A percentile compares a stretch with the other conserved stretches of the same genome.
Evolutionary conservation across 1,284 basidiomycete species (phyloP).

Genomic region (Agaricales sp.): DNA sequence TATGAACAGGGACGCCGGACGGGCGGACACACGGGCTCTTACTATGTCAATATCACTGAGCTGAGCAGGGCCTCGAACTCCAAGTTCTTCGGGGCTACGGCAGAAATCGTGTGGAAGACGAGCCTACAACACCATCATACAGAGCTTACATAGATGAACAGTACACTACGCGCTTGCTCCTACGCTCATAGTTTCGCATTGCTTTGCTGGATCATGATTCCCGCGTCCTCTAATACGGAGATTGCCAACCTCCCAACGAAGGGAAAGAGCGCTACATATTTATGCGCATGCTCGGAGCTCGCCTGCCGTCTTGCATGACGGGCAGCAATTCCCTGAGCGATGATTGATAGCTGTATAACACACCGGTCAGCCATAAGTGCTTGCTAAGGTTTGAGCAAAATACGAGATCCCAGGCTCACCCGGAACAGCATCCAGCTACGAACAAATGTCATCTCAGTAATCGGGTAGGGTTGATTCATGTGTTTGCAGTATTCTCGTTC

Average conservation of each 20-base stretch:
- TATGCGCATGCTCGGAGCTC: constrained; percentile 65
- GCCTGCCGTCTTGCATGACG: constrained; percentile 80
- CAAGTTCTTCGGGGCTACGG: too few species aligned
- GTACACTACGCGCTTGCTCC: too few species aligned
- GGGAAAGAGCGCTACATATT: constrained; percentile 49
- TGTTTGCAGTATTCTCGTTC: constrained; percentile 68
- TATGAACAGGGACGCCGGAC: too few species aligned
- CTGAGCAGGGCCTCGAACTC: too few species aligned
- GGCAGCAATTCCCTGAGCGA: constrained; percentile 90
- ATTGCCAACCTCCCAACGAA: constrained; percentile 35
- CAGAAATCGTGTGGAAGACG: too few species aligned
- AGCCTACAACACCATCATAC: too few species aligned
- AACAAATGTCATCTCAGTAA: constrained; percentile 66
- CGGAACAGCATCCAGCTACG: constrained; percentile 86
- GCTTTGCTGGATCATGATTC: too few species aligned
- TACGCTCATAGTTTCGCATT: too few species aligned
- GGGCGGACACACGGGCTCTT: too few species aligned
- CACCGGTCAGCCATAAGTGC: constrained; percentile 1
- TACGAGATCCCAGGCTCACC: constrained; percentile 34
- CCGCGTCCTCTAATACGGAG: neutral
- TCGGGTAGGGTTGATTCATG: constrained; percentile 56
- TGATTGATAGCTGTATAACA: constrained; percentile 61
- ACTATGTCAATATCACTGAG: too few species aligned
- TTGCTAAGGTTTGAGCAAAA: neutral
- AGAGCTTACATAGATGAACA: too few species aligned